These are phyloP conservation scores for Aurantiochytrium sp. DNA, from an alignment of 108 stramenopile genomes.

Conservation along the genomic window DNA sequence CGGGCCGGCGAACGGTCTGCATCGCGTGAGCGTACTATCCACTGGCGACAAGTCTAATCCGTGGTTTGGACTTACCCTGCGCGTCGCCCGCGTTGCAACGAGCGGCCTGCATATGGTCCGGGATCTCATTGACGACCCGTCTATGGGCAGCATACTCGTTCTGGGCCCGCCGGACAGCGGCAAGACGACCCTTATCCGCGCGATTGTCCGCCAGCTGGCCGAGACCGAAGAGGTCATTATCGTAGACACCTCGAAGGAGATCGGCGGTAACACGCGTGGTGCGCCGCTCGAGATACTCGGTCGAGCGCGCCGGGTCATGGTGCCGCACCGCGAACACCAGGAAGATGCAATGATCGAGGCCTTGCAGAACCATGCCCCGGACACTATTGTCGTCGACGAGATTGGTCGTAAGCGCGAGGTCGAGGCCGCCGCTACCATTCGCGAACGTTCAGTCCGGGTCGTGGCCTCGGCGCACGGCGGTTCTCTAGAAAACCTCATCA, in stretches of 20 bases:
- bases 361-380: constrained; percentile 67
- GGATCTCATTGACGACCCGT: background rate
- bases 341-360: constrained; percentile 62
- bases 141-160: background rate
- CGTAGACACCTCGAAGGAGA: background rate
- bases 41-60: background rate
- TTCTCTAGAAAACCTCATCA: constrained; percentile 46
- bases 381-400: constrained; percentile 65
- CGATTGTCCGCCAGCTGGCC: background rate
- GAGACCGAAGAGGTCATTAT: background rate
- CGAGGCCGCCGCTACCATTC: constrained; percentile 54
- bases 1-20: background rate
- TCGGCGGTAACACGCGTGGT: background rate
- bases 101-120: background rate
- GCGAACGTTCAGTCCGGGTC: constrained; percentile 60
- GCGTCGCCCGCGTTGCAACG: background rate
- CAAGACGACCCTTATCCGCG: background rate
- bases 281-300: background rate
- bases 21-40: background rate
- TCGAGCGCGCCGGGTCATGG: constrained; percentile 29
- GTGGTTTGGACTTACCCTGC: background rate
- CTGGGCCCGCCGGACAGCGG: background rate
- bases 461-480: constrained; percentile 68
- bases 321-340: constrained; percentile 49
- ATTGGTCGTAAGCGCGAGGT: constrained; percentile 58